Evolutionary conservation across 2,329 filamentous ascomycete species (phyloP).

Genomic region (Neonectria coccinea): DNA sequence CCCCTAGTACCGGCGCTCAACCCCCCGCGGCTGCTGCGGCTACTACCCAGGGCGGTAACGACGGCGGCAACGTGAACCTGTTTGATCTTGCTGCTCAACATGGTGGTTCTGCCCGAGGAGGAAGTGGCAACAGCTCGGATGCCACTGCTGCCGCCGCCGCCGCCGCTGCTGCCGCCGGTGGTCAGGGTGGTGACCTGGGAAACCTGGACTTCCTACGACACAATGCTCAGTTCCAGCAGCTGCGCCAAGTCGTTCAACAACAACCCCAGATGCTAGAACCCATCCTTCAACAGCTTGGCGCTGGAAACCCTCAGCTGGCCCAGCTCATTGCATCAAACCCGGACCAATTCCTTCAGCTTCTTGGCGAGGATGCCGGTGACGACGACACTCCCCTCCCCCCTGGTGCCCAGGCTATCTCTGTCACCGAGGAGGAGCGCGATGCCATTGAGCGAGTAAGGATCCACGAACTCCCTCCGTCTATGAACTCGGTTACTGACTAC

Average conservation of each 20-base stretch:
- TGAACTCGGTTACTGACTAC: constrained; percentile 15
- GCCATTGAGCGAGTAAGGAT: constrained; percentile 90
- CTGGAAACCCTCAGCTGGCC: constrained; percentile 93
- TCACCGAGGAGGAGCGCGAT: constrained; percentile 96
- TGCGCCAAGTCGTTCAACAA: constrained; percentile 96
- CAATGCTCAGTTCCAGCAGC: constrained; percentile 97
- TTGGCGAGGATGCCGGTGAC: constrained; percentile 88
- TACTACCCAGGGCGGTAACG: constrained; percentile 64
- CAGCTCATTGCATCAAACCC: constrained; percentile 92
- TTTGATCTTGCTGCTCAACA: constrained; percentile 93
- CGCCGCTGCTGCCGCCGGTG: constrained; percentile 62
- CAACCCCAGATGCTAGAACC: constrained; percentile 99
- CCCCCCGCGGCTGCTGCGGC: constrained; percentile 53
- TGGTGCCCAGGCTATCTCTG: constrained; percentile 87
- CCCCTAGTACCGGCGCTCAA: constrained; percentile 40
- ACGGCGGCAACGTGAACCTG: constrained; percentile 82
- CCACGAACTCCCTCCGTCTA: constrained; percentile 32
- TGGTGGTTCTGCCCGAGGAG: constrained; percentile 59
- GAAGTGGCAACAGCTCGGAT: constrained; percentile 53
- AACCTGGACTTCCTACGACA: constrained; percentile 94
- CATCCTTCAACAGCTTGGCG: constrained; percentile 94
- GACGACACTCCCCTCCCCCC: constrained; percentile 83
- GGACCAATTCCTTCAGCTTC: constrained; percentile 89
- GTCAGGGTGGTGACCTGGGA: constrained; percentile 69
- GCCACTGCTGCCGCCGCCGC: constrained; percentile 57